phyloP scores from a whole-genome alignment of 345 rosid species.

The Geranium brycei region DNA sequence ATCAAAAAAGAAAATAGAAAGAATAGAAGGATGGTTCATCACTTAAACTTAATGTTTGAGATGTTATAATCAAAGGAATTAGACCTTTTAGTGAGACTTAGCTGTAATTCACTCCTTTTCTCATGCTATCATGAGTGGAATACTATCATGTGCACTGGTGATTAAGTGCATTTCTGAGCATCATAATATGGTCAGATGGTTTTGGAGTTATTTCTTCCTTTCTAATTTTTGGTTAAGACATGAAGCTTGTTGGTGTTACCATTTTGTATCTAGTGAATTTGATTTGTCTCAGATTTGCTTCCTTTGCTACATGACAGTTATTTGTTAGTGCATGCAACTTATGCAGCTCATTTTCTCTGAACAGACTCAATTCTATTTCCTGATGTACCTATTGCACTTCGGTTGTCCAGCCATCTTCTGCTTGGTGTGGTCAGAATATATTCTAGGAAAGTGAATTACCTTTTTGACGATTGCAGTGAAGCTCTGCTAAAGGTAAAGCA shows the following conservation, averaged over 20 bases:
- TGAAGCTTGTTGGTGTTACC: not conserved
- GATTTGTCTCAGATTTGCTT: not conserved
- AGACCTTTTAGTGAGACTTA: no score
- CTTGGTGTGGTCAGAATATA: constrained; percentile 99
- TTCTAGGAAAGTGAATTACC: constrained; percentile 93
- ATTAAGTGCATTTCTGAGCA: not conserved
- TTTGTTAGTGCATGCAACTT: constrained; percentile 4
- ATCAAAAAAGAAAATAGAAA: no score
- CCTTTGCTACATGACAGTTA: constrained; percentile 1
- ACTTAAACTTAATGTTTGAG: no score
- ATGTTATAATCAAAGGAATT: no score
- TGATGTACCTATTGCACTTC: constrained; percentile 88
- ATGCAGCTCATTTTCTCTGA: constrained; percentile 9
- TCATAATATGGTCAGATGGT: not conserved
- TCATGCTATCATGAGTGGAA: not conserved
- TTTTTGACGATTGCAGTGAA: constrained; percentile 98
- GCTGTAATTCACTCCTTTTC: not conserved
- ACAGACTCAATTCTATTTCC: constrained; percentile 97
- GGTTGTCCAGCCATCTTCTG: constrained; percentile 94
- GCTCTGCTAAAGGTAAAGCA: constrained; percentile 96
- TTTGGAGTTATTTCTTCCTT: not conserved
- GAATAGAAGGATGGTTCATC: no score
- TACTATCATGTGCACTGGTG: not conserved
- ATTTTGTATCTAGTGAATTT: no score
- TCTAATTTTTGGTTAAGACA: not conserved